Evolutionary conservation across 2,329 filamentous ascomycete genomes (phyloP), one percentile per base, ranked within the genome.

Genomic region (Cladosporium phlei): DNA sequence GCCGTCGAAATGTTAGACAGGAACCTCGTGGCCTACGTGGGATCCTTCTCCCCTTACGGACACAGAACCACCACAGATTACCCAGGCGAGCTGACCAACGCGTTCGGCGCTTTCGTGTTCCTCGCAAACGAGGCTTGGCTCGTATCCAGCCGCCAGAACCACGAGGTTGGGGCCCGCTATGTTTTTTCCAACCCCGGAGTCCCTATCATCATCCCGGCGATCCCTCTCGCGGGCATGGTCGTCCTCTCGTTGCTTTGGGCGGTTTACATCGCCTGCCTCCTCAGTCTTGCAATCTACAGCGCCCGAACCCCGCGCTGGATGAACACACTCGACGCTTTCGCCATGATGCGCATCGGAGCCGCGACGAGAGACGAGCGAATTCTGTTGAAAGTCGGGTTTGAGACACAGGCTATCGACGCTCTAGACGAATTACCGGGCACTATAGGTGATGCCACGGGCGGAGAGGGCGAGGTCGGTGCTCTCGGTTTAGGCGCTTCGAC

Each of bases 71-170:
- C n/a, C n/a, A n/a, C n/a, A n/a, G n/a, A n/a, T n/a, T n/a, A n/a
- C n/a, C n/a, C n/a, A n/a, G n/a, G n/a, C n/a, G n/a, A n/a, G n/a
- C n/a, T n/a, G 27, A 28, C 12, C 3, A 47, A 52, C 33, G 46
- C 47, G 10, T 51, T 55, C 38, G 49, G 45, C 7, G 40, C 50
- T 30, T 45, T 50, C 3, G 32, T 48, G 3, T 54, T 47, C 33
- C 45, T 54, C 10, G 52, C 52, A 10, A 55, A 16, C 7, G 35
- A 38, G 35, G 35, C 21, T 21, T 38, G 35, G 35, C 35, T 38
- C 8, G 25, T n/a, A 16, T 14, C 35, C 2, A 22, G 21, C n/a
- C 10, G 20, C 12, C 6, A 19, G 14, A 38, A 14, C 6, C 20
- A 8, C 11, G 6, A 25, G 9, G n/a, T n/a, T n/a, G n/a, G n/a